Percentiles rank a stretch among this genome's conserved stretches.
Conservation (phyloP, 2,329 filamentous ascomycete species). For the Herpotrichia juniperi region DNA sequence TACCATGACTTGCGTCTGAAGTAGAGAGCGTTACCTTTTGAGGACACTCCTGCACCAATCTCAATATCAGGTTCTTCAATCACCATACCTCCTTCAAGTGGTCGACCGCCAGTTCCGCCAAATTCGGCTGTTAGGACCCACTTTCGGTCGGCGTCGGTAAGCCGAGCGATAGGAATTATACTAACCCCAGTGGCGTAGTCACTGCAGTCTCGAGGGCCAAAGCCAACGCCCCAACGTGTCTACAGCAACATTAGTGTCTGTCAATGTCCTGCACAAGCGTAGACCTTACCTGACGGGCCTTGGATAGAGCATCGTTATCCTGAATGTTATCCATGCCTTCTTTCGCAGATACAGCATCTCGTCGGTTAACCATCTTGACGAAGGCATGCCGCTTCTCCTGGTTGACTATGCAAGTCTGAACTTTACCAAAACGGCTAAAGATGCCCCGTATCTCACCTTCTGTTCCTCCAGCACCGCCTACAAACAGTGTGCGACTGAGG, state of each 20-base stretch:
- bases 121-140: slow-evolving; percentile 96
- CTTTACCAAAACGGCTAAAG: slow-evolving; percentile 81
- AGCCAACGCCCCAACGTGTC: slow-evolving; percentile 97
- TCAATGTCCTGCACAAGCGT: slow-evolving; percentile 1
- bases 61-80: slow-evolving; percentile 99
- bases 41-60: slow-evolving; percentile 95
- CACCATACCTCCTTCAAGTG: slow-evolving; percentile 81
- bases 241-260: slow-evolving; percentile 47
- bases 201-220: slow-evolving; percentile 94
- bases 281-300: slow-evolving; percentile 50
- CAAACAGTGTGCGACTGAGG: slow-evolving; percentile 91
- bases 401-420: slow-evolving; percentile 98
- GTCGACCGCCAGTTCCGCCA: slow-evolving; percentile 84
- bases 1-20: not conserved
- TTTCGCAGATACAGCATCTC: slow-evolving; percentile 83
- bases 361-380: slow-evolving; percentile 94
- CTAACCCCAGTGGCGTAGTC: slow-evolving; percentile 93
- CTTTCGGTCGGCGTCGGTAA: slow-evolving; percentile 95
- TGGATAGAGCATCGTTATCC: slow-evolving; percentile 73
- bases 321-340: slow-evolving; percentile 83
- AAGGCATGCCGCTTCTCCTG: slow-evolving; percentile 98
- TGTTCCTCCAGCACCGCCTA: slow-evolving; percentile 79
- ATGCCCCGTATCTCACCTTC: slow-evolving; percentile 82
- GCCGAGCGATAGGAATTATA: slow-evolving; percentile 86
- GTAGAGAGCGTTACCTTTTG: slow-evolving; percentile 68